Evolutionary conservation across 164 flowering plant genomes (phyloP), one percentile per base, ranked within the genome.

Genomic region (Platanus orientalis): DNA sequence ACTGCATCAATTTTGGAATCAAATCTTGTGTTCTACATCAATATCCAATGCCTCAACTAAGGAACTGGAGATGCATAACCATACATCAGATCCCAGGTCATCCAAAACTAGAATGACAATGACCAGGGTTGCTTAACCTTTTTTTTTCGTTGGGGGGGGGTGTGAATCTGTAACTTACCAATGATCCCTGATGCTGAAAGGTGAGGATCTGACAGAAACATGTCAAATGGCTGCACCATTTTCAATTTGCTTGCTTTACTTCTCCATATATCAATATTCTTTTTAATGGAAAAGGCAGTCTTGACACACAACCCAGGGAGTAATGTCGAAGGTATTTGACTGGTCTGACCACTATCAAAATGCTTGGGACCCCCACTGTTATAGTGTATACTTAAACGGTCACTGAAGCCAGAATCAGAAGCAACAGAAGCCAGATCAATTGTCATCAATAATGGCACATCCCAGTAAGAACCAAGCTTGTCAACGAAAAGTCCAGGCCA

Each of bases 401-500:
- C 84, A 77, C 89, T 87, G 19, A 78, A 28, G 44, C 89, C 89
- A 69, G 90, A 83, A 62, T 84, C 81, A 40, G 85, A 76, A 65
- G 82, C 63, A 67, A 84, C 62, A 4, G 97, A 83, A 62, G 90
- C 92, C 34, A 90, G 69, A 80, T 93, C 97, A 62, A 82, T 28
- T 12, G 81, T 79, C 75, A 83, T 51, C 26, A 86, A 68, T 9
- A 83, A 75, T 28, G 98, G 98, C 20, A 87, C 90, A 72, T 87
- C 96, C 98, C 96, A 90, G 64, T 85, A 92, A 28, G 74, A 80
- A 39, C 96, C 90, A 50, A 32, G 0, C 55, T 76, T 68, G 71
- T 88, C 94, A 16, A 88, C 79, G 71, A 87, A 90, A 66, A 90
- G 92, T 42, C 81, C 90, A 30, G 97, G 96, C 60, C 72, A 84